phyloP scores from a whole-genome alignment of 345 rosid genomes.

The Murraya koenigii region DNA sequence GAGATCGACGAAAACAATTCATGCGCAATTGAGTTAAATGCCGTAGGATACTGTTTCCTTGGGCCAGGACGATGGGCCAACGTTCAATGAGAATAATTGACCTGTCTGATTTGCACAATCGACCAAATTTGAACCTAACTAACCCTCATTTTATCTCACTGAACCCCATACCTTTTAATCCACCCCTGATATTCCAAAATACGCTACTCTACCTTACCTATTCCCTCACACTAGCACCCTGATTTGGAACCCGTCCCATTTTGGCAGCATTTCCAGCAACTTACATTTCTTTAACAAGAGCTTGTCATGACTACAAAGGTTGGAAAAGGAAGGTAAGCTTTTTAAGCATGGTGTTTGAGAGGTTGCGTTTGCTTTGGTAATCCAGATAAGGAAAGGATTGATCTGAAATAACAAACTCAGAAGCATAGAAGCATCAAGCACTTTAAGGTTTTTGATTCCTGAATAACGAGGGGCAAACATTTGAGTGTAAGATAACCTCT shows the following conservation, averaged over 20 bases:
- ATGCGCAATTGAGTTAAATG: neutral
- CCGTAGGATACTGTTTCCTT: too few relatives aligned
- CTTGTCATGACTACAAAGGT: slow-evolving; percentile 10
- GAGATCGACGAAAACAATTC: too few relatives aligned
- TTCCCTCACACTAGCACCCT: neutral
- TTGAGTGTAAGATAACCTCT: slow-evolving; percentile 16
- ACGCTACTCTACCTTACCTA: too few relatives aligned
- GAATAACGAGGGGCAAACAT: slow-evolving; percentile 16
- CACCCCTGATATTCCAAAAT: too few relatives aligned
- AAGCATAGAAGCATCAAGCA: slow-evolving; percentile 24
- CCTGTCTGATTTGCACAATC: too few relatives aligned
- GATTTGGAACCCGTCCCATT: neutral
- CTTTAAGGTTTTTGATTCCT: slow-evolving; percentile 25
- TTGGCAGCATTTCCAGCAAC: slow-evolving; percentile 10
- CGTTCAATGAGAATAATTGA: too few relatives aligned
- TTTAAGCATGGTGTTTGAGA: slow-evolving; percentile 28
- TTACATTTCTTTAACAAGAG: slow-evolving; percentile 28
- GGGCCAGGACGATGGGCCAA: too few relatives aligned
- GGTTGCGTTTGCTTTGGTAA: slow-evolving; percentile 29
- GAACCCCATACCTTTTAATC: too few relatives aligned
- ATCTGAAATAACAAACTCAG: slow-evolving; percentile 3
- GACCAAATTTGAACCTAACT: too few relatives aligned
- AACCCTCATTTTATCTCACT: too few relatives aligned
- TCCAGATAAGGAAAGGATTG: slow-evolving; percentile 23
- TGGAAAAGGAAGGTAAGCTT: slow-evolving; percentile 13